Conservation (phyloP, 208 protist species). For the Polymyxa betae region DNA sequence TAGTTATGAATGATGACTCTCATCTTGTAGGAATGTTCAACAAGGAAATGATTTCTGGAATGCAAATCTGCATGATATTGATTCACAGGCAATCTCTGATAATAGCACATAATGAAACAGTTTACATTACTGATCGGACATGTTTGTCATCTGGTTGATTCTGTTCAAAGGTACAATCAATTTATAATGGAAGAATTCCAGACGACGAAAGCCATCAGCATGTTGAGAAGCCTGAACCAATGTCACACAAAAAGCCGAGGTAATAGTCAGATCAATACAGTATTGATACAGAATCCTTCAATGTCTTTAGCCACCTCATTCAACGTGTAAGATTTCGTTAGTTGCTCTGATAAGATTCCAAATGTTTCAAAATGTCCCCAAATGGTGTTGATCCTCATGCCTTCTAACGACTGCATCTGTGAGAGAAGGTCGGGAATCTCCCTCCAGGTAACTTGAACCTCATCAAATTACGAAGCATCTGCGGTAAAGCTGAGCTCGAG, state of each 20-base stretch:
- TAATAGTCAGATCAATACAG: background rate
- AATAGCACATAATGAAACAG: too few species aligned
- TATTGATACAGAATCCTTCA: slow-evolving; percentile 34
- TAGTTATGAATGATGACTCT: too few species aligned
- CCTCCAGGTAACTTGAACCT: background rate
- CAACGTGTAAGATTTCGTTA: background rate
- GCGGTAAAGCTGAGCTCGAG: background rate
- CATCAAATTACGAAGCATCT: background rate
- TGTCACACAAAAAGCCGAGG: too few species aligned
- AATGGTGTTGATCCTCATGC: slow-evolving; percentile 12
- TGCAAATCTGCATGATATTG: too few species aligned
- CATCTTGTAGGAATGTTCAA: too few species aligned
- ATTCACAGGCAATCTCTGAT: too few species aligned
- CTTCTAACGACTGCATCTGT: slow-evolving; percentile 22
- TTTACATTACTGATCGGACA: background rate
- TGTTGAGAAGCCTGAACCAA: background rate
- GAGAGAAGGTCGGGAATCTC: slow-evolving; percentile 4
- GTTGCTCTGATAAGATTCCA: background rate
- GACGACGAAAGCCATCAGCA: background rate
- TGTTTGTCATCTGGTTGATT: background rate
- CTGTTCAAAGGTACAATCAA: background rate
- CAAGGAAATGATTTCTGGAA: too few species aligned
- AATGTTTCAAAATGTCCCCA: slow-evolving; percentile 25
- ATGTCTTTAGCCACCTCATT: slow-evolving; percentile 1
- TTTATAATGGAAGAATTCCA: slow-evolving; percentile 31